phyloP scores from a whole-genome alignment of 176 grass and related monocot genomes.

The Zoysia pacifica region DNA sequence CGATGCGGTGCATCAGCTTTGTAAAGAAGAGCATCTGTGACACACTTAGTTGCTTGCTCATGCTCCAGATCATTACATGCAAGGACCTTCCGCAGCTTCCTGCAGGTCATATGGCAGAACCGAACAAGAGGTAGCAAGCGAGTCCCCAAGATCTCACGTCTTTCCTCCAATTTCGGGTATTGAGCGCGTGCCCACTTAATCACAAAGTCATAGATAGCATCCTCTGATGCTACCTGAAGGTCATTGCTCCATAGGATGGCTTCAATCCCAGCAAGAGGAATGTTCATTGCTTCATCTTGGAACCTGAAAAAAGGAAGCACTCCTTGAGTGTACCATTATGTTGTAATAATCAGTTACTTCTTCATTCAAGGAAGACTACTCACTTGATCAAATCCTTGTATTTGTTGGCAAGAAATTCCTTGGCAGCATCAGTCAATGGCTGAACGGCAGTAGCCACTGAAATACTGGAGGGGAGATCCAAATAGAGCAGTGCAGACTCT shows the following conservation, averaged over 20 bases:
- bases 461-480: slow-evolving; percentile 88
- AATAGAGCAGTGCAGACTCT: slow-evolving; percentile 90
- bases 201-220: slow-evolving; percentile 91
- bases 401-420: slow-evolving; percentile 89
- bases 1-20: slow-evolving; percentile 85
- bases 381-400: slow-evolving; percentile 89
- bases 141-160: slow-evolving; percentile 74
- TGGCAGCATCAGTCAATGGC: slow-evolving; percentile 86
- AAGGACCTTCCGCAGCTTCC: slow-evolving; percentile 87
- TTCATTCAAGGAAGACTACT: slow-evolving; percentile 38
- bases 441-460: slow-evolving; percentile 85
- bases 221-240: slow-evolving; percentile 92
- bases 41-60: slow-evolving; percentile 65
- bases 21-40: slow-evolving; percentile 85
- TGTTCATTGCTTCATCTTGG: slow-evolving; percentile 84
- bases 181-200: slow-evolving; percentile 81
- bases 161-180: slow-evolving; percentile 79
- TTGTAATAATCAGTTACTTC: background rate
- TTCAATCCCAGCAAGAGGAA: slow-evolving; percentile 85
- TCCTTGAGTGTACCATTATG: slow-evolving; percentile 29
- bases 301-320: slow-evolving; percentile 57
- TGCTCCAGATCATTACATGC: slow-evolving; percentile 78
- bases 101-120: slow-evolving; percentile 85
- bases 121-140: slow-evolving; percentile 67
- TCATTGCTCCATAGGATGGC: slow-evolving; percentile 80